Evolutionary conservation across 768 basidiomycete genomes (phyloP).

Genomic region (Rhodotorula taiwanensis): DNA sequence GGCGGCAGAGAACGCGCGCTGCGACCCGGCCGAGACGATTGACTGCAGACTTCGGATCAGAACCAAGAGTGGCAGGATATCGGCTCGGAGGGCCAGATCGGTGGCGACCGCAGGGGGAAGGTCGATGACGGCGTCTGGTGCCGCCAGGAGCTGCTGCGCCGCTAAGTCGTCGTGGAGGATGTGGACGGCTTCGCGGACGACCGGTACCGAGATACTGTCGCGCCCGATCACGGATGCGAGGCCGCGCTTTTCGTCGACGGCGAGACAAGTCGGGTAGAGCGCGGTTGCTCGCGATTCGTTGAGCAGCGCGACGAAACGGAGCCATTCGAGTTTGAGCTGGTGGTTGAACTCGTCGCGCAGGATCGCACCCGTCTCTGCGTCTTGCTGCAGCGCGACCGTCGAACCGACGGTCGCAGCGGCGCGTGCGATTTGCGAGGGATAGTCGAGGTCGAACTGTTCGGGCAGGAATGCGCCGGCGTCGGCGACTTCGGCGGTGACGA

Average conservation of each 20-base stretch:
- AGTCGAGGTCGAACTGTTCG: constrained; percentile 55
- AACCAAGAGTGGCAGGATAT: constrained; percentile 13
- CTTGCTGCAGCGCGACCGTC: constrained; percentile 64
- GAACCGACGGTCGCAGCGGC: constrained; percentile 81
- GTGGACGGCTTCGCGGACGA: constrained; percentile 19
- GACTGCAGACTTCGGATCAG: constrained; percentile 2
- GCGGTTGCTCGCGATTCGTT: constrained; percentile 27
- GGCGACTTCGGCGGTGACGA: constrained; percentile 58
- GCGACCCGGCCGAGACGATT: neutral
- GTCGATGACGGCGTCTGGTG: neutral
- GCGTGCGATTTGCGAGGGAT: constrained; percentile 63
- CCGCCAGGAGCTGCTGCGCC: neutral
- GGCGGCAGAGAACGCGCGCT: constrained; percentile 7
- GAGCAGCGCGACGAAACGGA: constrained; percentile 72
- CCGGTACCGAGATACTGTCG: constrained; percentile 24
- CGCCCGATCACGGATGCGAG: constrained; percentile 24
- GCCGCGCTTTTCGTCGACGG: constrained; percentile 13
- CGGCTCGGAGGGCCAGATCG: constrained; percentile 10
- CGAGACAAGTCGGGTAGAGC: constrained; percentile 27
- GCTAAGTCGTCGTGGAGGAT: neutral
- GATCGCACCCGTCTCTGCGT: constrained; percentile 69
- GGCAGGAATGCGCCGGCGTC: constrained; percentile 42
- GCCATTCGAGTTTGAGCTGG: constrained; percentile 85
- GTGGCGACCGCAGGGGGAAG: neutral
- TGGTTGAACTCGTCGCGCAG: constrained; percentile 75